These are phyloP conservation scores for Bocquillonia castaneifolia DNA, from an alignment of 441 rosid species.

Conservation along the genomic window DNA sequence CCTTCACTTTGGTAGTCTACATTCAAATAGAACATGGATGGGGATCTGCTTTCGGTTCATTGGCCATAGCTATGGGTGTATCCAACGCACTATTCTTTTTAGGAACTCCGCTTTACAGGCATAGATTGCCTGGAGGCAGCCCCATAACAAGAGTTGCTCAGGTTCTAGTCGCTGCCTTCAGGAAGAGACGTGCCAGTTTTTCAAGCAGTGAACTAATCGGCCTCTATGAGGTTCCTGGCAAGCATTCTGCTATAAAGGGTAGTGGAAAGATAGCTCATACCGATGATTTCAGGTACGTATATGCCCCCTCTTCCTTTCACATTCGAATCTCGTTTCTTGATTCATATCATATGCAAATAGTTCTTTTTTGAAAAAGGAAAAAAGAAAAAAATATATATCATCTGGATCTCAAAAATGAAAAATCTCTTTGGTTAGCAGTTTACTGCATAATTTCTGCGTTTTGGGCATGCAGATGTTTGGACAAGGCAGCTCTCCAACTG, in stretches of 20 bases:
- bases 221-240: constrained; percentile 74
- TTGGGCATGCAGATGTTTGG: constrained; percentile 56
- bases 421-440: neutral
- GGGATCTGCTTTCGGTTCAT: constrained; percentile 85
- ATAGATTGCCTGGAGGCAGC: constrained; percentile 94
- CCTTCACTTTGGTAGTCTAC: constrained; percentile 84
- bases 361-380: too few species aligned
- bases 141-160: constrained; percentile 88
- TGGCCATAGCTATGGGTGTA: constrained; percentile 83
- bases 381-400: too few species aligned
- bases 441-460: neutral
- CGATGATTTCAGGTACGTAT: constrained; percentile 64
- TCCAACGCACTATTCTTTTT: constrained; percentile 71
- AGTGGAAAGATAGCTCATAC: constrained; percentile 79
- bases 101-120: constrained; percentile 86
- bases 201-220: constrained; percentile 68
- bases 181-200: constrained; percentile 54
- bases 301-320: too few species aligned
- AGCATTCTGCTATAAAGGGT: constrained; percentile 71
- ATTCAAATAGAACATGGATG: constrained; percentile 76
- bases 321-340: too few species aligned
- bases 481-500: constrained; percentile 81
- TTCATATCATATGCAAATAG: too few species aligned
- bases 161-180: constrained; percentile 72
- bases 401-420: too few species aligned